Base-by-base conservation (phyloP, 2,329 filamentous ascomycete genomes). In the Zasmidium cellare region DNA sequence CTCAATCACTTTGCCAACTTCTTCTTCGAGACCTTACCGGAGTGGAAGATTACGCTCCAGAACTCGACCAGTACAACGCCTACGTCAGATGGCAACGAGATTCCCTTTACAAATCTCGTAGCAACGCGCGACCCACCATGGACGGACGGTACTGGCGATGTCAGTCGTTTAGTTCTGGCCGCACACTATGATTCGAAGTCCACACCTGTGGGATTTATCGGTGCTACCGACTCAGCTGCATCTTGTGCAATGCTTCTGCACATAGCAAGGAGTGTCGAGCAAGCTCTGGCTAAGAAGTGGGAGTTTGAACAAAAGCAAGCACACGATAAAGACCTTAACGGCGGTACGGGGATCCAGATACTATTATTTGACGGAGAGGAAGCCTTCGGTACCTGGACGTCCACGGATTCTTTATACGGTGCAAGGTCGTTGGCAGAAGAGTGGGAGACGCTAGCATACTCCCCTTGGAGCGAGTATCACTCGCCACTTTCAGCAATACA, bases 231-330 rank as follows among this genome's bases (percentile, higher is more conserved):
- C 71, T 96, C 91, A 67, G 94, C 94, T 1, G 94, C 90, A 18
- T 92, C 94, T 9, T 97, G 93, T 74, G 94, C 94, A 0, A 92
- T 97, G 82, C 81, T 99, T 57, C 83, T 99, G 84, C 90, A 96
- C 72, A 85, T 88, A 12, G 90, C 92, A 61, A 82, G 87, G 64
- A 90, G 86, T 62, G 84, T 99, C 47, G 92, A 97, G 69, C 81
- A 78, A 1, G 91, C 90, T 2, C 76, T 97, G 71, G 89, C 87
- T 25, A 83, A 82, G 71, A 96, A 93, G 76, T 97, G 94, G 90
- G 82, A 84, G 25, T 82, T 81, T 63, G 82, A 79, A 3, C 81
- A 77, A 1, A 72, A 72, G 6, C 67, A 73, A 1, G 65, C 65
- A 9, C 67, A 73, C 52, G 75, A 78, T 46, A 72, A 74, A 3